These are phyloP conservation scores for Colletotrichum camelliae DNA, from an alignment of 2,329 filamentous ascomycete genomes.

Conservation along the genomic window DNA sequence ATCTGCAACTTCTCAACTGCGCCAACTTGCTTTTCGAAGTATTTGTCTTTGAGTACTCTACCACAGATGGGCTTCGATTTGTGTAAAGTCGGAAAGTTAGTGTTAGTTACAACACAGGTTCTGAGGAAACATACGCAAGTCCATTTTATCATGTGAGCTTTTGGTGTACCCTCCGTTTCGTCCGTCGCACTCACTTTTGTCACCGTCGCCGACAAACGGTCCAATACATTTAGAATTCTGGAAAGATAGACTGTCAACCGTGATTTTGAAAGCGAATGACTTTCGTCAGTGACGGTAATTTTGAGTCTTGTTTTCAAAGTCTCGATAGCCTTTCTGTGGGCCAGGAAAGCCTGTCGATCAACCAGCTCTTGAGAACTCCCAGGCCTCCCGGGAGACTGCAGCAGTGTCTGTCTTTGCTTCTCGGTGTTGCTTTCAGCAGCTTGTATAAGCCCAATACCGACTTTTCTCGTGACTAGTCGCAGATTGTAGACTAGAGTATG, in stretches of 20 bases:
- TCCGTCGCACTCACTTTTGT: too few species aligned
- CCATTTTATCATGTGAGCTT: neutral
- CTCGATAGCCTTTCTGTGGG: neutral
- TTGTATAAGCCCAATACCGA: too few species aligned
- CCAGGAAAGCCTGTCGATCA: neutral
- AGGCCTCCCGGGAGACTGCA: too few species aligned
- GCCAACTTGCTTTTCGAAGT: neutral
- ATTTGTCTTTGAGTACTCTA: neutral
- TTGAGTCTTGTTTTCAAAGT: neutral
- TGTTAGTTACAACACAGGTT: accelerated
- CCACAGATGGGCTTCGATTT: neutral
- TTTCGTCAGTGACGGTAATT: neutral
- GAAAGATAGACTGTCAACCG: accelerated
- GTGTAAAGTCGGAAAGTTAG: neutral
- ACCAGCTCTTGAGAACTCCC: neutral
- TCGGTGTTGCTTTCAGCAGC: neutral
- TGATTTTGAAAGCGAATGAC: too few species aligned
- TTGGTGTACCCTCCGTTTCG: neutral
- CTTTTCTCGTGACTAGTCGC: too few species aligned
- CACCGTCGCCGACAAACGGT: neutral
- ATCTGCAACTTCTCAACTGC: neutral
- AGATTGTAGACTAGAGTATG: neutral
- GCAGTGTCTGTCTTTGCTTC: accelerated
- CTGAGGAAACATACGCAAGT: neutral
- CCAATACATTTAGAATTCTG: neutral